Conservation (phyloP, 495 filamentous ascomycete species). For the Sphaerosporella brunnea region DNA sequence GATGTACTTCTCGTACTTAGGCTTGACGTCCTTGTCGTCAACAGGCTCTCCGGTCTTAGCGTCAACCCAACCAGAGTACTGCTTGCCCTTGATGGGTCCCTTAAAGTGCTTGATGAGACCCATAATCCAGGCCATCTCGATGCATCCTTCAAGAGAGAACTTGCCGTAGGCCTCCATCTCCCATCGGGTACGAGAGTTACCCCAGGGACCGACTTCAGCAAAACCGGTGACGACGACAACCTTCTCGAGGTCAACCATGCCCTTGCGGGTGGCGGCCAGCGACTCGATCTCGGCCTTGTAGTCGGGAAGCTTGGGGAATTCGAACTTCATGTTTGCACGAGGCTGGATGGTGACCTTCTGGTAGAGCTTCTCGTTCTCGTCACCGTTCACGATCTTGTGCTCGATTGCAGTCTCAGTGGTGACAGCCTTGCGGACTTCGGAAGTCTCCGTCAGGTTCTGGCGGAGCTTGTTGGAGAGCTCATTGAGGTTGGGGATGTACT, state of each 20-base stretch:
- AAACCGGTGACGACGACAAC: slow-evolving; percentile 96
- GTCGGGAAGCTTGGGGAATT: slow-evolving; percentile 75
- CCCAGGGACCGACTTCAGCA: slow-evolving; percentile 91
- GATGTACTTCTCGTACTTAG: slow-evolving; percentile 90
- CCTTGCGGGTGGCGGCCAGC: slow-evolving; percentile 69
- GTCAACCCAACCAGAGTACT: slow-evolving; percentile 95
- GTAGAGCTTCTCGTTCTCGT: slow-evolving; percentile 78
- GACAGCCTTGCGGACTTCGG: slow-evolving; percentile 81
- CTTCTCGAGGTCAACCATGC: slow-evolving; percentile 97
- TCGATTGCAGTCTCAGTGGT: slow-evolving; percentile 92
- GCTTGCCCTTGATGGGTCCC: slow-evolving; percentile 90
- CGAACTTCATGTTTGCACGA: slow-evolving; percentile 91
- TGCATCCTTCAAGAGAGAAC: slow-evolving; percentile 93
- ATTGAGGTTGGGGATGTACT: slow-evolving; percentile 96
- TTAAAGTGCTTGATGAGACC: slow-evolving; percentile 97
- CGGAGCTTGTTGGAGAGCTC: slow-evolving; percentile 76
- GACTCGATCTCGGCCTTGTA: slow-evolving; percentile 85
- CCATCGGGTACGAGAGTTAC: slow-evolving; percentile 93
- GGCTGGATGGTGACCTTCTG: slow-evolving; percentile 84
- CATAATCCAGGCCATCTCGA: slow-evolving; percentile 99
- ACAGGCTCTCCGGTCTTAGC: slow-evolving; percentile 84
- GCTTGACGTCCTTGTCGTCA: slow-evolving; percentile 93
- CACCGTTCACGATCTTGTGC: slow-evolving; percentile 93
- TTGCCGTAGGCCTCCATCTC: slow-evolving; percentile 96
- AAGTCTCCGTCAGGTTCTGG: slow-evolving; percentile 82